Evolutionary conservation across 2,329 filamentous ascomycete genomes (phyloP), one percentile per base, ranked within the genome.

Genomic region (Xylaria digitata): DNA sequence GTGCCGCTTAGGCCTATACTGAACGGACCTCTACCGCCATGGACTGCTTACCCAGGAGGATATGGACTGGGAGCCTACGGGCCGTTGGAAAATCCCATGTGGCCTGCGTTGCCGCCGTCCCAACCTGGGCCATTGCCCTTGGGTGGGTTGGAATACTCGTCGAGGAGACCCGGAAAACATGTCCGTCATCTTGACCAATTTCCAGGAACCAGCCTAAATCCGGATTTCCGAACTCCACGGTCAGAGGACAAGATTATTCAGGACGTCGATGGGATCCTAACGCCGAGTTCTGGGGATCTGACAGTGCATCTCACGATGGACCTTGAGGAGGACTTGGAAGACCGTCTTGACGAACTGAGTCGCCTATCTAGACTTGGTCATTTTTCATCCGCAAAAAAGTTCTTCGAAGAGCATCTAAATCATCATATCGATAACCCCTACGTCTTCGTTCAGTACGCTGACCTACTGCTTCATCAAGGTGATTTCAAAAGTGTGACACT

Each of bases 391-490:
- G 75, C 75, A 1, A 68, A 48, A 40, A 46, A 61, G 5, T 70
- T 70, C 56, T 75, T 76, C 52, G 23, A 54, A 4, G 57, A 70
- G 19, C 66, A 73, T 8, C 58, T 78, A 11, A 60, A 59, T n/a
- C 61, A 70, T 6, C 69, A 76, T 59, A 48, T 72, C 1, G 62
- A 71, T 23, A 70, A 71, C 19, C 73, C 74, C 2, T 73, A 75
- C 23, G 63, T 77, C 0, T 63, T 76, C 3, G 64, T 76, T 11
- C 73, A 69, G 19, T 77, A 75, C 21, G 72, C 72, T 11, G 75
- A 76, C n/a, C 56, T 76, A 23, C 62, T 78, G 4, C 65, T 75
- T 19, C 65, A 73, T 45, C 73, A 75, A 57, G 75, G 75, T 6
- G 73, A 77, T 40, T 76, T 75, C 48, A 70, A 66, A 21, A 48